A percentile compares a stretch with the other conserved stretches of the same genome.
Conservation (phyloP, 306 rosid species). For the Lupinus albus region DNA sequence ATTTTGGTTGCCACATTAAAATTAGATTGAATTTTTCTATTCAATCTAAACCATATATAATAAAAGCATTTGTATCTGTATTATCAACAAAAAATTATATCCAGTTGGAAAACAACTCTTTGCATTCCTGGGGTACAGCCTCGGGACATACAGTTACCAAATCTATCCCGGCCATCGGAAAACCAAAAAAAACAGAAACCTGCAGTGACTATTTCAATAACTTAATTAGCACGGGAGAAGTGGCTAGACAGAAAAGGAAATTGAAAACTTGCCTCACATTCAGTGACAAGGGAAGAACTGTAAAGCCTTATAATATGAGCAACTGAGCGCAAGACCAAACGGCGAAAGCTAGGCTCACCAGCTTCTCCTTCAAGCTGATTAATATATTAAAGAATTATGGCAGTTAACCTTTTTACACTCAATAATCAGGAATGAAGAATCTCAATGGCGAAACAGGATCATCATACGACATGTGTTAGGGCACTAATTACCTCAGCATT, state of each 20-base stretch:
- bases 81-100: constrained; percentile 13
- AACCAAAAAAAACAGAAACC: constrained; percentile 19
- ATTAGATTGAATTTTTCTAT: constrained; percentile 1
- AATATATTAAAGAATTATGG: constrained; percentile 39
- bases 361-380: constrained; percentile 91
- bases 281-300: constrained; percentile 92
- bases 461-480: constrained; percentile 34
- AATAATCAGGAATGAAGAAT: constrained; percentile 34
- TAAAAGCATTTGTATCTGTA: constrained; percentile 26
- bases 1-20: neutral
- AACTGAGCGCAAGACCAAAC: constrained; percentile 95
- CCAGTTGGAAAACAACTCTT: constrained; percentile 21
- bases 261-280: constrained; percentile 79
- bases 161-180: neutral
- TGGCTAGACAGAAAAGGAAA: constrained; percentile 37
- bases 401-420: constrained; percentile 32
- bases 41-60: neutral
- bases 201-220: constrained; percentile 24
- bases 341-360: constrained; percentile 92
- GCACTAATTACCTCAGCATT: constrained; percentile 76
- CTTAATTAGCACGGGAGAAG: constrained; percentile 21
- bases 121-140: neutral
- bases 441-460: constrained; percentile 18
- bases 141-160: constrained; percentile 15
- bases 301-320: constrained; percentile 97